Conservation (phyloP, 176 grass and related monocot genomes). For the Carex cristatella region DNA sequence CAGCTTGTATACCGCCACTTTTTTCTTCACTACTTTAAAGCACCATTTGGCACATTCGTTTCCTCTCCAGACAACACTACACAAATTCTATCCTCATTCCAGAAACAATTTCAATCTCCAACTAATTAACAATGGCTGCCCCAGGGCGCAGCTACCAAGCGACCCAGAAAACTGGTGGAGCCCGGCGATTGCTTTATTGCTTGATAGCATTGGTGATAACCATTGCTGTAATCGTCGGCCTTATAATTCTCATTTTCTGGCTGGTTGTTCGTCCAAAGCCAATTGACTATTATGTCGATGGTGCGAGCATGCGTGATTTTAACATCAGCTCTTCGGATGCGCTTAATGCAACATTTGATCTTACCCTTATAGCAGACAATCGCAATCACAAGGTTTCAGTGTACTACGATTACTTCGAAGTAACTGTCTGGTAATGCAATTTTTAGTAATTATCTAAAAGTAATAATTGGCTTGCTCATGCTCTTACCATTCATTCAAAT, state of each 20-base stretch:
- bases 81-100: neutral
- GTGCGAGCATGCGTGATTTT: slow-evolving; percentile 39
- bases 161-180: neutral
- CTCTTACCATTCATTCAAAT: neutral
- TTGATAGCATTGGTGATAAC: slow-evolving; percentile 23
- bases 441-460: neutral
- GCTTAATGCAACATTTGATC: slow-evolving; percentile 66
- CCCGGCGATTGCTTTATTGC: slow-evolving; percentile 33
- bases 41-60: neutral
- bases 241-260: slow-evolving; percentile 63
- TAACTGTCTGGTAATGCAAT: slow-evolving; percentile 45
- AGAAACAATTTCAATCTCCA: neutral
- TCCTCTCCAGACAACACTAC: slow-evolving; percentile 25
- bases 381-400: slow-evolving; percentile 56
- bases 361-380: slow-evolving; percentile 50
- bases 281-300: slow-evolving; percentile 51
- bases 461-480: neutral
- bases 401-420: slow-evolving; percentile 41
- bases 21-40: slow-evolving; percentile 15
- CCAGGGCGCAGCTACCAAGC: neutral
- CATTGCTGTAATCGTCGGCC: slow-evolving; percentile 38
- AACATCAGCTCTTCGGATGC: slow-evolving; percentile 38
- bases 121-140: neutral
- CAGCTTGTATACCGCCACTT: slow-evolving; percentile 11
- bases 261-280: slow-evolving; percentile 59